Evolutionary conservation across 2,329 filamentous ascomycete species (phyloP).

Genomic region (Fusarium musae): DNA sequence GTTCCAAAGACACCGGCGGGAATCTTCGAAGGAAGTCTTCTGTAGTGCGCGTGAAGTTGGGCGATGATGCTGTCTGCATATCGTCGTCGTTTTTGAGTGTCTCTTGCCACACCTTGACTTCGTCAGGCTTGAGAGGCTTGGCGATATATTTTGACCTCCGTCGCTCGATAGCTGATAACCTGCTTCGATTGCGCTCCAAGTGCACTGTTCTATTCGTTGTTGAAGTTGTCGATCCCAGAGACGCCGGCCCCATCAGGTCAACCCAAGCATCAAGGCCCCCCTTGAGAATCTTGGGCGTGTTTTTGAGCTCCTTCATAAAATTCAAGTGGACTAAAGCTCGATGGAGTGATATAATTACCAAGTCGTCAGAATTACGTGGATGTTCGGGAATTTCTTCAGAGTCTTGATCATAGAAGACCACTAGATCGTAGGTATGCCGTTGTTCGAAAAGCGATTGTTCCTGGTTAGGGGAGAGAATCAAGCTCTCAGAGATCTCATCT

Average conservation of each 20-base stretch:
- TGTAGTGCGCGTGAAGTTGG: constrained; percentile 72
- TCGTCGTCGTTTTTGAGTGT: constrained; percentile 76
- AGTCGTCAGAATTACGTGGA: constrained; percentile 54
- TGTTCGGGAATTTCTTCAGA: constrained; percentile 61
- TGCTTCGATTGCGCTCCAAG: constrained; percentile 46
- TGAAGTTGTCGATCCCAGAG: constrained; percentile 61
- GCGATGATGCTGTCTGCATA: constrained; percentile 60
- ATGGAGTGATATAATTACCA: constrained; percentile 76
- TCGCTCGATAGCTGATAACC: constrained; percentile 47
- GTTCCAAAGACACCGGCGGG: constrained; percentile 73
- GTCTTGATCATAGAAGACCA: constrained; percentile 89
- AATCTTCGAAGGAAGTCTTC: constrained; percentile 88
- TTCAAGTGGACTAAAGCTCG: constrained; percentile 88
- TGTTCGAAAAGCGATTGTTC: constrained; percentile 80
- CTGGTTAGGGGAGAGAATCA: constrained; percentile 76
- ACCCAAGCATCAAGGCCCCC: constrained; percentile 91
- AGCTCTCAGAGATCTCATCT: constrained; percentile 71
- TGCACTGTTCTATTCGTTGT: constrained; percentile 26
- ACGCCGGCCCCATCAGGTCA: constrained; percentile 79
- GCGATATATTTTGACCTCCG: constrained; percentile 59
- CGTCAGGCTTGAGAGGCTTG: constrained; percentile 81
- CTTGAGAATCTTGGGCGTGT: constrained; percentile 78
- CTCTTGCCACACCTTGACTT: constrained; percentile 84
- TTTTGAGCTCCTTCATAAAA: constrained; percentile 77
- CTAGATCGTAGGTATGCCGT: constrained; percentile 80